Conservation (phyloP, 2,329 filamentous ascomycete species). For the Torrubiella hemipterigena region DNA sequence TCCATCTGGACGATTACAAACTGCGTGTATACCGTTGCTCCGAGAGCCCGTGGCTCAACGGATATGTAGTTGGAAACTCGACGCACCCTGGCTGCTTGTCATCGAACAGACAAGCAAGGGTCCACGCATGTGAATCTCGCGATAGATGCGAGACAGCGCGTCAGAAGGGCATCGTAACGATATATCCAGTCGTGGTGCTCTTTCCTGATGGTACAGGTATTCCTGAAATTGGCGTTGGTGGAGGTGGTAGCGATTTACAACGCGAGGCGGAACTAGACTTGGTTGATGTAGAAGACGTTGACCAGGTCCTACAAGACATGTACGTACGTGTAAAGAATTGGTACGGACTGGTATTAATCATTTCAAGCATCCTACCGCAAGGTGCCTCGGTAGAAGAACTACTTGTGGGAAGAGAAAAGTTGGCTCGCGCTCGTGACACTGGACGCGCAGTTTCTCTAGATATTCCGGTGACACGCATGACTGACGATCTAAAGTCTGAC, state of each 20-base stretch:
- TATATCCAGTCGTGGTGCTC: slow-evolving; percentile 66
- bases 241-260: slow-evolving; percentile 64
- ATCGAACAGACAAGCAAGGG: slow-evolving; percentile 42
- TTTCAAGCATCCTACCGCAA: background rate
- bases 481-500: too few relatives aligned
- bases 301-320: slow-evolving; percentile 29
- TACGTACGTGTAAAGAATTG: slow-evolving; percentile 17
- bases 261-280: slow-evolving; percentile 55
- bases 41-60: slow-evolving; percentile 55
- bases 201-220: slow-evolving; percentile 48
- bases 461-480: too few relatives aligned
- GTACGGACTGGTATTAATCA: background rate
- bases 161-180: slow-evolving; percentile 51
- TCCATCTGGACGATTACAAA: slow-evolving; percentile 80
- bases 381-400: too few relatives aligned
- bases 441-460: too few relatives aligned
- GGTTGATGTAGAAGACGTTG: too few relatives aligned
- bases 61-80: slow-evolving; percentile 64
- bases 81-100: slow-evolving; percentile 63
- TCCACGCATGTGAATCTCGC: slow-evolving; percentile 81
- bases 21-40: slow-evolving; percentile 55
- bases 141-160: slow-evolving; percentile 41
- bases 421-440: too few relatives aligned
- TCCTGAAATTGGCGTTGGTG: slow-evolving; percentile 64
- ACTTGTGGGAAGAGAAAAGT: too few relatives aligned